Base-by-base conservation (phyloP, 768 basidiomycete species). In the Candolleomyces efflorescens region DNA sequence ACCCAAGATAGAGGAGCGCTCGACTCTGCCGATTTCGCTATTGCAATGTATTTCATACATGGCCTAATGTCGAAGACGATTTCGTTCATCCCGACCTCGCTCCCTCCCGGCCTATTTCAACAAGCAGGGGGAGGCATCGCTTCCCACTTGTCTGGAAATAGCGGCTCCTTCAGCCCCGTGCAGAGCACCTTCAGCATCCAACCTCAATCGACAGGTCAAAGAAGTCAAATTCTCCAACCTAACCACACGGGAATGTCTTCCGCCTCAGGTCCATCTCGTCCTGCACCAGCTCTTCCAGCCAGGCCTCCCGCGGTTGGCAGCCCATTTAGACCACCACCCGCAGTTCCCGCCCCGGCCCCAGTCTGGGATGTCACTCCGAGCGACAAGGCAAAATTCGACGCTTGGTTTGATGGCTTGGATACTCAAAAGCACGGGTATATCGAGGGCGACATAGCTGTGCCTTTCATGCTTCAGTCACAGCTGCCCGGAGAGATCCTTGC, bases 31-130 rank as follows among this genome's bases (percentile, higher is more conserved):
- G 97, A 99, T 72, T 99, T 99, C 68, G 87, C 90, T 59, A 85
- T 99, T 66, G 97, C 89, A 41, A 95, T 97, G 94, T 93, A 92
- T 71, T 83, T 98, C 68, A 94, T 98, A 62, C 94, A 98, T 72
- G 88, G 84, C n/a, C 75, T 82, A 39, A 97, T 98, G 94, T 84
- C 88, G 54, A 82, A 83, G 55, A 82, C 87, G 60, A 74, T 92
- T 55, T 76, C 85, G 53, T 80, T 79, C 59, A 79, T 95, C 51
- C 94, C 94, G 37, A 71, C 81, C 5, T 73, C 79, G 2, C 80
- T 98, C 17, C 94, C 96, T 20, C 87, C 89, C 3, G 89, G 86
- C 48, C 68, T 96, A 18, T 95, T 94, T 66, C 93, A 96, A 60
- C 86, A 90, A 71, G 94, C 92, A 22, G 82, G 83, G 17, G 67